Base-by-base conservation (phyloP, 2,329 filamentous ascomycete genomes). In the Phaeophleospora eucalypticola region DNA sequence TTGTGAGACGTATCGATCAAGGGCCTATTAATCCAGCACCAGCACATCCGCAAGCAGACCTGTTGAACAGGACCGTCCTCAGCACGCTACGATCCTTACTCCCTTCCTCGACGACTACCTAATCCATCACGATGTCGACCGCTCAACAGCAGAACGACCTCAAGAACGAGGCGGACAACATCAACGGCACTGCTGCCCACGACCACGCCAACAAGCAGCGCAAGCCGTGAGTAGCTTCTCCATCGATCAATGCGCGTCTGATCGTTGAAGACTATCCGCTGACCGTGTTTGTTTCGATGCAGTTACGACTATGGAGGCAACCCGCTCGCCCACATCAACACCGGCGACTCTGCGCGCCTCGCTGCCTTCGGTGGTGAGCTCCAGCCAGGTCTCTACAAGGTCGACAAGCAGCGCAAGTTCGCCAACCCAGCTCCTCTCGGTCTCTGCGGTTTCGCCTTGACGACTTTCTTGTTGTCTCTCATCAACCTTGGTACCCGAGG, bases 371-470 rank as follows among this genome's bases (percentile, higher is more conserved):
- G 74, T 60, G 74, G 74, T 67, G 71, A 74, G 55, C 74, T 76
- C 58, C 74, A 77, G 56, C 74, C 74, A 9, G 74, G 74, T 66
- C 68, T 73, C 16, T 76, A 76, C 67, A 63, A 59, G 53, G 48
- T 58, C 38, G 60, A 54, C 42, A 44, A 51, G 27, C 44, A 56
- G 41, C 68, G 68, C 64, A 77, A 75, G 51, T 71, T 80, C 59
- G 79, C 72, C 62, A 82, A 82, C 63, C 79, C 80, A 38, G 78
- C 78, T 48, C 79, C 79, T 8, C 71, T 82, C 17, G 79, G 79
- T 46, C 72, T 82, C 38, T 75, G 79, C 41, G 79, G 78, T 67
- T 84, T 85, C 66, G 80, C 81, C n/a, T 61, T 82, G 53, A 83
- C 82, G 8, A 83, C 81, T 8, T 83, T 84, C 59, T 72, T 80